Evolutionary conservation across 2,329 filamentous ascomycete species (phyloP).

Genomic region (Ilyonectria sp.): DNA sequence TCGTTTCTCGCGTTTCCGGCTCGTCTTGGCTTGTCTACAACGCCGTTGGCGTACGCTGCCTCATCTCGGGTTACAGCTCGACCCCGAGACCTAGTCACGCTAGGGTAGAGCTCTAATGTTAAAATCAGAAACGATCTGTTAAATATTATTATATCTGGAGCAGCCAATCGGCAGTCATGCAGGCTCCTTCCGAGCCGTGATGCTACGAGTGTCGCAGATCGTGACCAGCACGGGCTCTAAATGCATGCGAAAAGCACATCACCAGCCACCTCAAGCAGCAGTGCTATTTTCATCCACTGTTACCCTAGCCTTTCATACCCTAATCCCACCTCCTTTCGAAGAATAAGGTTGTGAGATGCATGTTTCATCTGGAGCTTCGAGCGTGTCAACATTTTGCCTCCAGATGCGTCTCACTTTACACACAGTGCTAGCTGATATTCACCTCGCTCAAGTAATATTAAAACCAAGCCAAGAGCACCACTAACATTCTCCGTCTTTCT

Average conservation of each 20-base stretch:
- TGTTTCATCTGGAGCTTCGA: not conserved
- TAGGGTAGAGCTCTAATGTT: constrained; percentile 2
- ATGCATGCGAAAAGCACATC: not conserved
- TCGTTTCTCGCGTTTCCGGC: not conserved
- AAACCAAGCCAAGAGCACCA: not conserved
- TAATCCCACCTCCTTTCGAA: not conserved
- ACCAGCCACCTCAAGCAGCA: not conserved
- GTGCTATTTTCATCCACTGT: not conserved
- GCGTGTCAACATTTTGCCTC: not conserved
- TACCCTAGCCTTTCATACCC: not conserved
- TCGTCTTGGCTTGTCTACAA: not conserved
- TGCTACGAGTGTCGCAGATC: not conserved
- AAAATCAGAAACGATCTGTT: not conserved
- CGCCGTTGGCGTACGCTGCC: not conserved
- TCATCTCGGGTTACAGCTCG: not conserved
- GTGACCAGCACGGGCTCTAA: not conserved
- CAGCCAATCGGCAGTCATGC: constrained; percentile 1
- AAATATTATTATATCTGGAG: not conserved
- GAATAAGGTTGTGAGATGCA: not conserved
- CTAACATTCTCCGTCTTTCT: not conserved
- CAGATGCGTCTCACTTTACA: not conserved
- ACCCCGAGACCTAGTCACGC: not conserved
- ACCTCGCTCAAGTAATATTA: not conserved
- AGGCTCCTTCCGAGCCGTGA: not conserved
- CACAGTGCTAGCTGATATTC: not conserved